phyloP scores from a whole-genome alignment of 78 protist species.

The Protostelium mycophagum region DNA sequence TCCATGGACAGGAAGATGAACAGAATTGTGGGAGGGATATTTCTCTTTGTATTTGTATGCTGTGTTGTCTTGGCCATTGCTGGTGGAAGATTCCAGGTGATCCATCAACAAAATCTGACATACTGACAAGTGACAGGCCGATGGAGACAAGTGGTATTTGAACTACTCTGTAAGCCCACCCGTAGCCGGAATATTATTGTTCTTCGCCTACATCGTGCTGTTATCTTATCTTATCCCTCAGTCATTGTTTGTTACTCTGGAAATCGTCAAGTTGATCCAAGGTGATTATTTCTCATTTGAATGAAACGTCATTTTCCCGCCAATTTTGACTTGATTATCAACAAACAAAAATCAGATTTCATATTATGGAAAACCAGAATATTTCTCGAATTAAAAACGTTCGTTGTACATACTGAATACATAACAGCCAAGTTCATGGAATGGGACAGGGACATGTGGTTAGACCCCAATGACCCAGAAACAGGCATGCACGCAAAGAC shows the following conservation, averaged over 20 bases:
- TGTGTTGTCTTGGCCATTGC: conserved; percentile 12
- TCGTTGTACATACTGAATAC: too few relatives aligned
- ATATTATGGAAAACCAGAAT: too few relatives aligned
- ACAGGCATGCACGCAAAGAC: conserved; percentile 57
- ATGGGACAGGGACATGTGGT: conserved; percentile 54
- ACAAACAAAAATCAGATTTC: too few relatives aligned
- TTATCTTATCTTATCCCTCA: conserved; percentile 62
- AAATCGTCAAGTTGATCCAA: conserved; percentile 59
- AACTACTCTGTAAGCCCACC: conserved; percentile 5
- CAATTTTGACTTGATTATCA: neutral
- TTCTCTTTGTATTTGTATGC: conserved; percentile 40
- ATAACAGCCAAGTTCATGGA: conserved; percentile 52
- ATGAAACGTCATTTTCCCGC: conserved; percentile 11
- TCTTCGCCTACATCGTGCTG: conserved; percentile 64
- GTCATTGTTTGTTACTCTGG: conserved; percentile 68
- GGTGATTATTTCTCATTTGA: conserved; percentile 11
- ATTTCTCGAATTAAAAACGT: too few relatives aligned
- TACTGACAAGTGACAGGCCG: conserved; percentile 8
- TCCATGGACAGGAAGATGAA: conserved; percentile 52
- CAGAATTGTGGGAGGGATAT: conserved; percentile 44
- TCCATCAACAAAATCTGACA: neutral
- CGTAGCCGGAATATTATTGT: conserved; percentile 31
- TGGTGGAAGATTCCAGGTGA: conserved; percentile 14
- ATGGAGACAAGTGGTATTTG: conserved; percentile 26
- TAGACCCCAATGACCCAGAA: conserved; percentile 17